phyloP scores from a whole-genome alignment of 495 filamentous ascomycete genomes.

The Immersiella caudata region DNA sequence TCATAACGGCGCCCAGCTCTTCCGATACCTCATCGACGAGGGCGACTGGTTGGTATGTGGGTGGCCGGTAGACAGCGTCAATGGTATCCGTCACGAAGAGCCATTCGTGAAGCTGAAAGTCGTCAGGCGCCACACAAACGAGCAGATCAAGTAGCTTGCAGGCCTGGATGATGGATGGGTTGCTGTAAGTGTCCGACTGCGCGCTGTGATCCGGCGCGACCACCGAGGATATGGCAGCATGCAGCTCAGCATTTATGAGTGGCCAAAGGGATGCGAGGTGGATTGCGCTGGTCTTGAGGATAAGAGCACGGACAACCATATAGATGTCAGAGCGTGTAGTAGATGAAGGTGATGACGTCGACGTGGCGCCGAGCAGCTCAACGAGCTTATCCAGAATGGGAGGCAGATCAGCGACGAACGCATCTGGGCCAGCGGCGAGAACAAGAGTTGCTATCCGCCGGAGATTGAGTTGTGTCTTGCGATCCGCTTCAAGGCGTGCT shows the following conservation, averaged over 20 bases:
- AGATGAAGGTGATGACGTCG: constrained; percentile 87
- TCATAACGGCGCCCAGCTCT: constrained; percentile 59
- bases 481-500: constrained; percentile 90
- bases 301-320: constrained; percentile 81
- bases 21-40: constrained; percentile 87
- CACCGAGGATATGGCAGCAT: constrained; percentile 77
- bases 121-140: constrained; percentile 83
- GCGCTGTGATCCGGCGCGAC: constrained; percentile 65
- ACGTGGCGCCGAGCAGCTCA: constrained; percentile 83
- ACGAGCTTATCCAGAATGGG: constrained; percentile 79
- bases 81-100: constrained; percentile 96
- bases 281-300: constrained; percentile 72
- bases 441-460: constrained; percentile 78
- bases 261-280: constrained; percentile 89
- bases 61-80: constrained; percentile 87
- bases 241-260: constrained; percentile 81
- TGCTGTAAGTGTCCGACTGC: constrained; percentile 70
- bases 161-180: constrained; percentile 76
- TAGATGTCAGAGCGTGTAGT: constrained; percentile 86
- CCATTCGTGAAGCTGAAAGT: constrained; percentile 96
- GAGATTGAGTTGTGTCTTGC: constrained; percentile 88
- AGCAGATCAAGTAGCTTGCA: constrained; percentile 89
- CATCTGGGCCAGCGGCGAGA: constrained; percentile 71
- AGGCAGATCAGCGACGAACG: constrained; percentile 74
- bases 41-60: constrained; percentile 70